Evolutionary conservation across 1,284 basidiomycete species (phyloP), one percentile per base, ranked within the genome.

Genomic region (Ceratobasidium sp.): DNA sequence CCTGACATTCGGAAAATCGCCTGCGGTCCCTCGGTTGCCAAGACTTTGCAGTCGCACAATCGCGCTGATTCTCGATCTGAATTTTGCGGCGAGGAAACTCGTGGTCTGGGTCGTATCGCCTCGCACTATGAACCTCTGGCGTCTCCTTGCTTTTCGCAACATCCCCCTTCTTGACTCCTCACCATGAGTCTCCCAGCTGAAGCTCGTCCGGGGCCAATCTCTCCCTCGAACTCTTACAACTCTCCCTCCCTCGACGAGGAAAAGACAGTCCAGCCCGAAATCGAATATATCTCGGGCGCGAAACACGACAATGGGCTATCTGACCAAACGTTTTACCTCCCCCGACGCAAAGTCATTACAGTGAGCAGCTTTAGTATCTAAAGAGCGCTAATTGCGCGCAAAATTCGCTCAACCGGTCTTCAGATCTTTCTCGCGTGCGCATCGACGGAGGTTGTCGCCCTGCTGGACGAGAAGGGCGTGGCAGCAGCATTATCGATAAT

Each of bases 271-370:
- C 36, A 41, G 36, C 36, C 36, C 36, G 36, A 41, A 11, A 4
- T 41, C 36, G 11, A 41, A 41, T 41, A 41, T 41, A 51, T 6
- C 6, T 17, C 24, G 5, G 15, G 6, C 50, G 24, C 50, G 41
- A 60, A 60, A 44, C 57, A 60, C 57, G 57, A 60, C 31, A 60
- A 60, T 60, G 57, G 57, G 19, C 31, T 60, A 6, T 36, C 57
- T 7, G 57, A 60, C 19, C 57, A 60, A n/a, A 60, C 57, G 2
- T 60, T 60, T 27, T 60, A 60, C 57, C 36, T 60, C 4, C 57
- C 57, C 9, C 33, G 33, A 36, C 57, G 57, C 11, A 60, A 60
- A 41, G 14, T 60, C 57, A 60, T 60, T 29, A 60, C 57, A 3
- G 57, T 60, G 41, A 60, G 57, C 36, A 60, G 57, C 36, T 11